Evolutionary conservation across 768 basidiomycete genomes (phyloP).

Genomic region (Ramaria sp.): DNA sequence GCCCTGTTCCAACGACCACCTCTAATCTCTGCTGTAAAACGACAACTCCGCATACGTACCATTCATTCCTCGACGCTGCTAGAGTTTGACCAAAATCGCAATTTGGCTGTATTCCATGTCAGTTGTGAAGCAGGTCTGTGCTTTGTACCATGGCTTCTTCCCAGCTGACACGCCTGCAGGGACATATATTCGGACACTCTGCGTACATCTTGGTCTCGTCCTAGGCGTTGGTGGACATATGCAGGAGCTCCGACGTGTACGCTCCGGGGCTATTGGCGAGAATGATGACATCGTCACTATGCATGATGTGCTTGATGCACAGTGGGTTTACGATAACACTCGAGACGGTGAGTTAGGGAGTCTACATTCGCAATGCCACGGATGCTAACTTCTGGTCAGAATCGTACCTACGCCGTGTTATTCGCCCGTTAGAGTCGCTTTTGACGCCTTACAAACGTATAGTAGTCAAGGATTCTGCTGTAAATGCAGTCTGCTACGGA

Average conservation of each 20-base stretch:
- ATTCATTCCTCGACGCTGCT: slow-evolving; percentile 93
- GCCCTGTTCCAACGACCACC: slow-evolving; percentile 98
- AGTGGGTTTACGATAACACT: slow-evolving; percentile 97
- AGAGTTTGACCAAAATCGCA: slow-evolving; percentile 96
- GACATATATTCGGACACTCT: slow-evolving; percentile 91
- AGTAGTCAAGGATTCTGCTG: slow-evolving; percentile 97
- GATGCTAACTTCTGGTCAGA: slow-evolving; percentile 38
- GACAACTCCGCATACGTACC: slow-evolving; percentile 93
- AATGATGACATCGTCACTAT: slow-evolving; percentile 98
- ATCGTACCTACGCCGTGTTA: slow-evolving; percentile 89
- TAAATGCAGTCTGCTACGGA: slow-evolving; percentile 98
- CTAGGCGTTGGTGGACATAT: slow-evolving; percentile 99
- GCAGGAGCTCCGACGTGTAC: slow-evolving; percentile 93
- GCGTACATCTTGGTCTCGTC: slow-evolving; percentile 90
- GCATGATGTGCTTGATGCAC: slow-evolving; percentile 99
- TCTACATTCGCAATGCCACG: not conserved
- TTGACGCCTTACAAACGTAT: slow-evolving; percentile 96
- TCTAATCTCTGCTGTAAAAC: slow-evolving; percentile 97
- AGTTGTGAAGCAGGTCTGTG: slow-evolving; percentile 82
- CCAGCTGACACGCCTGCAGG: not conserved
- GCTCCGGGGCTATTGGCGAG: slow-evolving; percentile 94
- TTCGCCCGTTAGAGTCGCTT: slow-evolving; percentile 88
- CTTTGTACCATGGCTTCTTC: not conserved
- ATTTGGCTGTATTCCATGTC: slow-evolving; percentile 96
- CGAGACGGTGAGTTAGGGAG: slow-evolving; percentile 63